phyloP scores from a whole-genome alignment of 495 filamentous ascomycete species.

The Copromyces sp. region DNA sequence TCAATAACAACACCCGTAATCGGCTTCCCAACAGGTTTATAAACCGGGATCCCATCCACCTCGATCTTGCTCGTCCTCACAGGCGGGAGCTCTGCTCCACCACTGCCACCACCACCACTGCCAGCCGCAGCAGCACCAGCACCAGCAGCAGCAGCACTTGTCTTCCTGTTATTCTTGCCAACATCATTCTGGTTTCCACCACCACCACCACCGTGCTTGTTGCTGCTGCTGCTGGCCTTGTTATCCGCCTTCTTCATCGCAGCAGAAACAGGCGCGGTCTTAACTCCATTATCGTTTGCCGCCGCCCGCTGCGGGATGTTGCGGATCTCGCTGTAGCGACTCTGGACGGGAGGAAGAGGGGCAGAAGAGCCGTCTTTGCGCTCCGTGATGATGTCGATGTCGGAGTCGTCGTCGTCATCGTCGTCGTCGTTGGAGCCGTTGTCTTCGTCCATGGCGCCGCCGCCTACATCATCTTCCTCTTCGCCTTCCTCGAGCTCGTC shows the following conservation, averaged over 20 bases:
- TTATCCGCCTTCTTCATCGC: slow-evolving; percentile 30
- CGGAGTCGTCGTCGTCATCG: slow-evolving; percentile 42
- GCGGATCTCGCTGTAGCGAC: slow-evolving; percentile 51
- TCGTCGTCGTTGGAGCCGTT: slow-evolving; percentile 37
- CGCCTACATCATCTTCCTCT: slow-evolving; percentile 58
- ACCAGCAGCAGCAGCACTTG: not conserved
- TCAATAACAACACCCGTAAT: slow-evolving; percentile 80
- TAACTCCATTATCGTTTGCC: slow-evolving; percentile 37
- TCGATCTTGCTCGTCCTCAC: slow-evolving; percentile 72
- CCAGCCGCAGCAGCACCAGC: not conserved
- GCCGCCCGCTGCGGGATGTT: slow-evolving; percentile 56
- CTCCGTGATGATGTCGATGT: slow-evolving; percentile 92
- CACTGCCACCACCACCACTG: slow-evolving; percentile 7
- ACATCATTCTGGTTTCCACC: not conserved
- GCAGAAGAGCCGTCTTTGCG: slow-evolving; percentile 67
- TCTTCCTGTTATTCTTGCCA: not conserved
- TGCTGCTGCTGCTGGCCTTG: slow-evolving; percentile 2
- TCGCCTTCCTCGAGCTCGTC: slow-evolving; percentile 48
- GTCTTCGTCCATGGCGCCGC: slow-evolving; percentile 60
- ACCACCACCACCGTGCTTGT: not conserved
- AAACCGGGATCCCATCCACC: slow-evolving; percentile 69
- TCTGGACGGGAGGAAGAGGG: slow-evolving; percentile 40
- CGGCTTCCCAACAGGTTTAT: slow-evolving; percentile 62
- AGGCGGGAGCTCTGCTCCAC: slow-evolving; percentile 34
- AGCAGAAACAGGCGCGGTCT: slow-evolving; percentile 22